Evolutionary conservation across 2,329 filamentous ascomycete genomes (phyloP).

Genomic region (Cordyceps javanica): DNA sequence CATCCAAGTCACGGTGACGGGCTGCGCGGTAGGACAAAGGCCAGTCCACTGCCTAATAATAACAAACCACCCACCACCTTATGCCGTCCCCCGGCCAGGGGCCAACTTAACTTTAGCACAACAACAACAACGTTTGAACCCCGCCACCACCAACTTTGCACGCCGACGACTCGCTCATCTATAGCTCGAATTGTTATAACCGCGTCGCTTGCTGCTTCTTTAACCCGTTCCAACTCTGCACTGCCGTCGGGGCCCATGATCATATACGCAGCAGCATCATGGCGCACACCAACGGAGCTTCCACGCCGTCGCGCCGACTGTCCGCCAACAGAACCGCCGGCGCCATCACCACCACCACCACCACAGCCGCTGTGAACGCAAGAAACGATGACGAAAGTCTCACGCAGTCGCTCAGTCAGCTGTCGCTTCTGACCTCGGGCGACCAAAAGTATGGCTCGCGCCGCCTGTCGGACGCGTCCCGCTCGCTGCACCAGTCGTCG

Average conservation of each 20-base stretch:
- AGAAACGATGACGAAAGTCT: conserved; percentile 28
- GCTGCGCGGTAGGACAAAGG: neutral
- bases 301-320: conserved; percentile 28
- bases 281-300: conserved; percentile 19
- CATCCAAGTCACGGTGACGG: neutral
- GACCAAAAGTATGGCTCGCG: conserved; percentile 18
- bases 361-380: neutral
- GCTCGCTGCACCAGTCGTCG: conserved; percentile 31
- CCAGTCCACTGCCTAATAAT: conserved; percentile 9
- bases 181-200: neutral
- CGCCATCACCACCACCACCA: conserved; percentile 12
- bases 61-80: neutral
- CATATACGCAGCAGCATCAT: conserved; percentile 22
- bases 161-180: neutral
- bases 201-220: neutral
- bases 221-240: neutral
- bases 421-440: conserved; percentile 33
- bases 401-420: conserved; percentile 37
- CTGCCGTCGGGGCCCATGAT: conserved; percentile 1
- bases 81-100: neutral
- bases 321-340: conserved; percentile 28
- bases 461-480: conserved; percentile 23
- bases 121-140: conserved; percentile 11
- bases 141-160: neutral
- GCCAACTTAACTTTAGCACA: conserved; percentile 6